phyloP scores from a whole-genome alignment of 768 basidiomycete species.

The Lactarius evosmus region DNA sequence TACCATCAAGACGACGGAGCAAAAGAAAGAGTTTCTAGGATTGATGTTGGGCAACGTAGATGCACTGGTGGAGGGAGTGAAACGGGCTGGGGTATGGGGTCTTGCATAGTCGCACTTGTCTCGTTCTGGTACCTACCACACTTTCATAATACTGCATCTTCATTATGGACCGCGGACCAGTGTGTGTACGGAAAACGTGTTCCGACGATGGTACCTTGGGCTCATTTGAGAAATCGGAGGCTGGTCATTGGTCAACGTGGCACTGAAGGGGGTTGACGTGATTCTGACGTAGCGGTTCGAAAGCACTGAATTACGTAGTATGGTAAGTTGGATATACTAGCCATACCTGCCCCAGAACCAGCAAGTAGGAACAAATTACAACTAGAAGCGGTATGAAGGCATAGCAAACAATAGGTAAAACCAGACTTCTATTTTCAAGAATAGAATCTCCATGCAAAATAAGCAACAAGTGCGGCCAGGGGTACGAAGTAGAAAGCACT shows the following conservation, averaged over 20 bases:
- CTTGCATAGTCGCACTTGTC: slow-evolving; percentile 39
- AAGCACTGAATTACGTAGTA: slow-evolving; percentile 12
- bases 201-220: neutral
- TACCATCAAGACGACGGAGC: slow-evolving; percentile 55
- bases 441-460: slow-evolving; percentile 47
- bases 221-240: neutral
- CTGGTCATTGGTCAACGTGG: neutral
- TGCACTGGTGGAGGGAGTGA: slow-evolving; percentile 81
- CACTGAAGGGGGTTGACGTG: neutral
- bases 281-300: neutral
- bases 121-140: neutral
- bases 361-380: neutral
- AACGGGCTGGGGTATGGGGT: slow-evolving; percentile 87
- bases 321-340: slow-evolving; percentile 10
- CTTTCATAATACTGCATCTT: neutral
- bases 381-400: slow-evolving; percentile 7
- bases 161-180: neutral
- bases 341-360: neutral
- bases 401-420: neutral
- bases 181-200: neutral
- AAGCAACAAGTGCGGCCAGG: slow-evolving; percentile 42
- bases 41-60: slow-evolving; percentile 90
- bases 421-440: neutral
- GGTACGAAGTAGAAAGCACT: slow-evolving; percentile 43
- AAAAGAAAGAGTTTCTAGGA: slow-evolving; percentile 78